A percentile compares a stretch with the other conserved stretches of the same genome.
phyloP scores from a whole-genome alignment of 1,284 basidiomycete genomes.

The Naganishia sp. region DNA sequence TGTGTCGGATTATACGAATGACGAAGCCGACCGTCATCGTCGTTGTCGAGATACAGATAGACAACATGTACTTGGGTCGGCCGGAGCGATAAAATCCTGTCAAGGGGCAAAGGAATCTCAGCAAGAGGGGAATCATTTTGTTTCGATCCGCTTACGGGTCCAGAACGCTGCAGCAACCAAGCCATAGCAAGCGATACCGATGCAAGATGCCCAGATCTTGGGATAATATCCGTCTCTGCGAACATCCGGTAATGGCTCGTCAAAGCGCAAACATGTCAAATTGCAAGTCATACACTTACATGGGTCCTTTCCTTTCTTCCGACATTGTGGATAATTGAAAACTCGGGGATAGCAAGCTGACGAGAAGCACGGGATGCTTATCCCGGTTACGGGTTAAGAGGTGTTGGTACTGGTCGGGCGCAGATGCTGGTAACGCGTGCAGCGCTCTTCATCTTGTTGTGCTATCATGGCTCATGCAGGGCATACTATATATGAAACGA shows the following conservation, averaged over 20 bases:
- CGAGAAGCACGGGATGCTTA: no score
- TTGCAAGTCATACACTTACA: not conserved
- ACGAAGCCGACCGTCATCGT: constrained; percentile 52
- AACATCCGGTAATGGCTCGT: not conserved
- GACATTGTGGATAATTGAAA: not conserved
- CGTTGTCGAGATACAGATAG: constrained; percentile 35
- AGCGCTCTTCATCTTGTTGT: no score
- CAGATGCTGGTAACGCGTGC: no score
- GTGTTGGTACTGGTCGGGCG: no score
- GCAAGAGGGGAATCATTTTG: not conserved
- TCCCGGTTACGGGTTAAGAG: no score
- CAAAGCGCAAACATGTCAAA: not conserved
- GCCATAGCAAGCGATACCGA: constrained; percentile 22
- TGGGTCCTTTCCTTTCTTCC: constrained; percentile 4
- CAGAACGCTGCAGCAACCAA: constrained; percentile 13
- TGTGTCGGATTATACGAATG: constrained; percentile 51
- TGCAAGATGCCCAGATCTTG: constrained; percentile 22
- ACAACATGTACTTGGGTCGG: constrained; percentile 36
- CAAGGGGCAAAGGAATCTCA: not conserved
- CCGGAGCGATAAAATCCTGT: constrained; percentile 13
- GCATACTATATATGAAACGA: no score
- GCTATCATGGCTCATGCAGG: no score
- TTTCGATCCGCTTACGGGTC: not conserved
- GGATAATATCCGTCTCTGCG: constrained; percentile 21
- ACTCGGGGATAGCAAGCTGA: no score